Conservation (phyloP, 345 rosid genomes). For the Anastatica hierochuntica region DNA sequence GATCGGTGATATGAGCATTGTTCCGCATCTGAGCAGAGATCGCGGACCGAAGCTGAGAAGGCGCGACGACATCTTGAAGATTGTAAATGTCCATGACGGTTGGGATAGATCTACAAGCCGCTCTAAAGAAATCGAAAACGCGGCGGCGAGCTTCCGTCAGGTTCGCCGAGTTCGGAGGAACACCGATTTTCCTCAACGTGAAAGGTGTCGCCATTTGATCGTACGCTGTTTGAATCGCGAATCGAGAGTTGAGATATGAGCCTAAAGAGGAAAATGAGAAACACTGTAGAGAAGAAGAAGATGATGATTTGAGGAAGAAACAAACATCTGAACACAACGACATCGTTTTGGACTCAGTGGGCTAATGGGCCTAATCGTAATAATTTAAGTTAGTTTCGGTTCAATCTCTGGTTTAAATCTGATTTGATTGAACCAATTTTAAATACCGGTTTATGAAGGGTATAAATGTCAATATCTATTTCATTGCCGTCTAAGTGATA, state of each 20-base stretch:
- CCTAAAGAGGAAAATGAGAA: background rate
- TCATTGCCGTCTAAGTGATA: too few species aligned
- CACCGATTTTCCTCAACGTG: slow-evolving; percentile 54
- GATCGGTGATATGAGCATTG: slow-evolving; percentile 56
- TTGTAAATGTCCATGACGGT: slow-evolving; percentile 76
- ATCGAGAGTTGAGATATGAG: background rate
- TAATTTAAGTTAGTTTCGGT: background rate
- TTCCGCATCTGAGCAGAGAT: slow-evolving; percentile 86
- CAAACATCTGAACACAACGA: too few species aligned
- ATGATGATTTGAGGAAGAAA: background rate
- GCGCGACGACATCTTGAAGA: slow-evolving; percentile 66
- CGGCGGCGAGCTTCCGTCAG: slow-evolving; percentile 72
- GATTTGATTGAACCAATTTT: slow-evolving; percentile 5
- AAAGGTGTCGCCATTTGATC: slow-evolving; percentile 42
- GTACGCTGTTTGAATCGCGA: background rate
- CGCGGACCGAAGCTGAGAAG: slow-evolving; percentile 70
- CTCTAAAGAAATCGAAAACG: slow-evolving; percentile 71
- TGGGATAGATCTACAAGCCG: slow-evolving; percentile 79
- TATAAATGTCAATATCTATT: background rate
- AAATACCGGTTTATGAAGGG: background rate
- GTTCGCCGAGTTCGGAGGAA: slow-evolving; percentile 71
- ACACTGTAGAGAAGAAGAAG: background rate
- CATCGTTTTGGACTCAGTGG: too few species aligned
- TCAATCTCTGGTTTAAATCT: background rate
- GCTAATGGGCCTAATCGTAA: background rate